Evolutionary conservation across 2,329 filamentous ascomycete genomes (phyloP).

Genomic region (Cladosporium sphaerospermum): DNA sequence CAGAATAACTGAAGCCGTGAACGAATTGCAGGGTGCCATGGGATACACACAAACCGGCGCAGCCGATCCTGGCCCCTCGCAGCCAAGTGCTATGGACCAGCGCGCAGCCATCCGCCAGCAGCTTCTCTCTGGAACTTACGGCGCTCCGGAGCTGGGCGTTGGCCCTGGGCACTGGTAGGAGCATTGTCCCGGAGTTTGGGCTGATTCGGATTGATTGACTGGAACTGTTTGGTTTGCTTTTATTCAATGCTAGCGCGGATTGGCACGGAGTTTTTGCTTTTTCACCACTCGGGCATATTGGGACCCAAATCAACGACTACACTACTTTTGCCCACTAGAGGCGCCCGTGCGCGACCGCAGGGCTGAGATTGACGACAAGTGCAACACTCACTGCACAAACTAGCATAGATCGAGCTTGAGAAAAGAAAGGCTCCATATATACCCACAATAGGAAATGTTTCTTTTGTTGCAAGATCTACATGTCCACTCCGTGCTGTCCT

Average conservation of each 20-base stretch:
- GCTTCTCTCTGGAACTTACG: constrained; percentile 34
- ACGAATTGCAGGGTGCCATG: constrained; percentile 66
- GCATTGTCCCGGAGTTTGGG: not conserved
- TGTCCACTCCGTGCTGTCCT: not conserved
- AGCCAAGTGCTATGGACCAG: constrained; percentile 25
- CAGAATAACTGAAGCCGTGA: constrained; percentile 71
- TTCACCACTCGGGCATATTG: not conserved
- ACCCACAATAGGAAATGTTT: constrained; percentile 9
- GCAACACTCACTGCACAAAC: not conserved
- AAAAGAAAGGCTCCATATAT: constrained; percentile 5
- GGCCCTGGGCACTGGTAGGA: constrained; percentile 38
- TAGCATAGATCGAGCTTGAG: constrained; percentile 10
- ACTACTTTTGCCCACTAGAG: not conserved
- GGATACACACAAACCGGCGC: constrained; percentile 64
- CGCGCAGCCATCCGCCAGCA: constrained; percentile 47
- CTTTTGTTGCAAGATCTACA: constrained; percentile 1
- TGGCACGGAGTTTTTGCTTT: not conserved
- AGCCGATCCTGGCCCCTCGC: constrained; percentile 17
- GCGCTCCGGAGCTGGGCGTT: constrained; percentile 51
- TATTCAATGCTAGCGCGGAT: not conserved
- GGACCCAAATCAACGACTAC: not conserved
- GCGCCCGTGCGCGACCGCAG: not conserved
- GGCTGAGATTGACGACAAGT: constrained; percentile 5
- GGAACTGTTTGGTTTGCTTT: not conserved
- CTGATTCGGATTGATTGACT: no score